A percentile compares a stretch with the other conserved stretches of the same genome.
These are phyloP conservation scores for Myxozyma kluyveri DNA, from an alignment of 805 yeast species.

Conservation along the genomic window DNA sequence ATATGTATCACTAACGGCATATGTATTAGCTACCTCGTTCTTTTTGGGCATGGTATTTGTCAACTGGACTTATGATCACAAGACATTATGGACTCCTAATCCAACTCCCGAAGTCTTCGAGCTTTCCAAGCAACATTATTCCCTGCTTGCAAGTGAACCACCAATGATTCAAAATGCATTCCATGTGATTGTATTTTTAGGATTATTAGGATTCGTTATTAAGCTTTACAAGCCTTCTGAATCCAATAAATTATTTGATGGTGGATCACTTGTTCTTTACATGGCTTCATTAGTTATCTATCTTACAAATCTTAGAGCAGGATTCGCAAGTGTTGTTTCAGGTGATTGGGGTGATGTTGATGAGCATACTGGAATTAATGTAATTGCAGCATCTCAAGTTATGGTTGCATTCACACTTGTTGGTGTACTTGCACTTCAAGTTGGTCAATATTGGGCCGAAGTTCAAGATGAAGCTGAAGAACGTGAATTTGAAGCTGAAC, in stretches of 20 bases:
- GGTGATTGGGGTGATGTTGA: slow-evolving; percentile 95
- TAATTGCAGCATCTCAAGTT: slow-evolving; percentile 83
- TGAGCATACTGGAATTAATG: slow-evolving; percentile 78
- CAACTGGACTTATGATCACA: slow-evolving; percentile 78
- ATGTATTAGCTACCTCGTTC: slow-evolving; percentile 68
- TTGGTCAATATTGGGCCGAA: slow-evolving; percentile 83
- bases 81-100: slow-evolving; percentile 63
- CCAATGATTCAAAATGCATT: slow-evolving; percentile 55
- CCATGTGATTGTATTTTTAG: slow-evolving; percentile 61
- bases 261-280: slow-evolving; percentile 73
- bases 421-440: slow-evolving; percentile 83
- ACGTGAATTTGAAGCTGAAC: slow-evolving; percentile 13
- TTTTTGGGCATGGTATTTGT: slow-evolving; percentile 74
- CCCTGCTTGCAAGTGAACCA: slow-evolving; percentile 68
- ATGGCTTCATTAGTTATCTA: slow-evolving; percentile 75
- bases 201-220: slow-evolving; percentile 67
- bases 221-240: slow-evolving; percentile 85
- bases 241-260: slow-evolving; percentile 84
- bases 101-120: slow-evolving; percentile 55
- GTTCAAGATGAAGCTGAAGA: slow-evolving; percentile 42
- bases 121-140: slow-evolving; percentile 69
- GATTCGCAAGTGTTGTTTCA: slow-evolving; percentile 62
- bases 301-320: slow-evolving; percentile 80
- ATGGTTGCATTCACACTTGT: slow-evolving; percentile 66
- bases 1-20: slow-evolving; percentile 17